Evolutionary conservation across 2,329 filamentous ascomycete genomes (phyloP).

Genomic region (Ophiostoma novo-ulmi): DNA sequence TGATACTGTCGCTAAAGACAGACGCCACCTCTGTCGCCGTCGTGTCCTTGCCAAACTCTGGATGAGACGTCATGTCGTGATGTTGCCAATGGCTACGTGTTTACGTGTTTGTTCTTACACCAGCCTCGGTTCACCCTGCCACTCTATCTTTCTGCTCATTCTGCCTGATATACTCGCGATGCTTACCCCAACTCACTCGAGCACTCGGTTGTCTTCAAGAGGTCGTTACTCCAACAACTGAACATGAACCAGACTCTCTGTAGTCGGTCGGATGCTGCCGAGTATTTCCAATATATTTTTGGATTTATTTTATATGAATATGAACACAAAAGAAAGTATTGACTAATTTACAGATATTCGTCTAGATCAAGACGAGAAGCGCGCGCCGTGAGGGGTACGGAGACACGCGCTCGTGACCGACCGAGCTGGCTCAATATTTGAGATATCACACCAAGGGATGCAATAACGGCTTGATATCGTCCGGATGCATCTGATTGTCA

Average conservation of each 20-base stretch:
- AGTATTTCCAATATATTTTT: background rate
- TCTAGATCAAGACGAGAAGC: background rate
- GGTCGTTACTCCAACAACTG: background rate
- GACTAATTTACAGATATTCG: background rate
- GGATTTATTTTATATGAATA: background rate
- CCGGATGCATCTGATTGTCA: background rate
- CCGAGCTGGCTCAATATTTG: background rate
- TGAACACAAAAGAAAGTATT: background rate
- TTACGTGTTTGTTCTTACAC: background rate
- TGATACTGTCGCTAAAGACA: slow-evolving; percentile 24
- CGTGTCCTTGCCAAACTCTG: slow-evolving; percentile 24
- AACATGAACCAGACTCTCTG: background rate
- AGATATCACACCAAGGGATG: background rate
- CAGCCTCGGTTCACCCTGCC: background rate
- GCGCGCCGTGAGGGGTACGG: background rate
- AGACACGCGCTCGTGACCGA: background rate
- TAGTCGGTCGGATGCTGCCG: background rate
- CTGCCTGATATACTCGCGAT: background rate
- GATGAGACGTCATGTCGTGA: slow-evolving; percentile 26
- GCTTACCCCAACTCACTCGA: background rate
- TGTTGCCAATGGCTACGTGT: background rate
- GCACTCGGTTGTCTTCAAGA: background rate
- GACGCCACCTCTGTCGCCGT: slow-evolving; percentile 27
- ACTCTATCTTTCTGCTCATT: background rate
- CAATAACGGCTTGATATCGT: background rate